Evolutionary conservation across 306 rosid genomes (phyloP), one percentile per base, ranked within the genome.

Genomic region (Morella rubra): DNA sequence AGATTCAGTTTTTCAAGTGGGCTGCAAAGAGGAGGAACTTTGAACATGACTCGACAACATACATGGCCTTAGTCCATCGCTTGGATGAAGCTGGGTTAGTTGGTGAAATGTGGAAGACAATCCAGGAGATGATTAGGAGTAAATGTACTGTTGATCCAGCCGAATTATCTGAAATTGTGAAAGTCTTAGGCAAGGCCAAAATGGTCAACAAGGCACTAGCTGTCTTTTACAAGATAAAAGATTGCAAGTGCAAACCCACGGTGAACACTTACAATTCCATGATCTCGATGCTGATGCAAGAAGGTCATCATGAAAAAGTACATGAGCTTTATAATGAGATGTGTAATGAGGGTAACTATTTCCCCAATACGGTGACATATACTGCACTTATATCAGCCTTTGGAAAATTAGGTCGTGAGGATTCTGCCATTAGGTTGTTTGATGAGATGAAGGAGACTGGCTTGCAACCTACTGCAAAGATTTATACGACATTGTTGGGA

Each of bases 361-460:
- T 81, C 46, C 98, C 98, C 18, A 92, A 94, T 79, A 90, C 98
- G 7, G 79, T 90, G 58, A 91, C 97, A 16, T 92, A 91, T 73
- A 90, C 87, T 86, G 93, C 87, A 54, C 93, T 92, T 37, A 85
- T 92, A 72, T 86, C 93, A 12, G 73, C 91, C 32, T 94, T 90
- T 77, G 89, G 89, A 16, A 94, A 86, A 79, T 81, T 94, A 44
- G 91, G 89, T 81, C 96, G 85, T 4, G 78, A 83, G 70, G 95
- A 90, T 49, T 89, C 88, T 7, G 90, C 98, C 42, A 74, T 92
- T 66, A 87, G 92, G 44, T 84, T 94, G 77, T 92, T 89, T 79
- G 88, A 92, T 20, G 96, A 94, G 82, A 94, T 92, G 97, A 90
- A 92, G 89, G 96, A 85, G 76, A 94, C 88, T 82, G 93, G 96